These are phyloP conservation scores for Coemansia sp. DNA, from an alignment of 192 early-diverging fungal genomes.

Conservation along the genomic window DNA sequence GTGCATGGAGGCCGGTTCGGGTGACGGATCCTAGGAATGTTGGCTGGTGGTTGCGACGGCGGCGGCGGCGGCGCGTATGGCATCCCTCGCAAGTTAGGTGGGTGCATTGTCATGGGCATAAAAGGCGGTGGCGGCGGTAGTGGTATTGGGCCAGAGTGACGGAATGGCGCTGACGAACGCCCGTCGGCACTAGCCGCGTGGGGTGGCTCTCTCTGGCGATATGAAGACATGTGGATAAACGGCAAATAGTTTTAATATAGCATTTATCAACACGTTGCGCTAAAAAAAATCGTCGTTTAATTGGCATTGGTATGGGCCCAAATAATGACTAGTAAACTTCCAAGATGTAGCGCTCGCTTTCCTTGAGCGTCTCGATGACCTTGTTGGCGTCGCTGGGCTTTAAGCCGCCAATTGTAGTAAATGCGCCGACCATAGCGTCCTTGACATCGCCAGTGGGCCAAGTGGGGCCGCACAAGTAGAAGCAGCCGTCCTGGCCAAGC, in stretches of 20 bases:
- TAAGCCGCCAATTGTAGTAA: slow-evolving; percentile 62
- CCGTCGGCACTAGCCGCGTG: not conserved
- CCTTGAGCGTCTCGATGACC: slow-evolving; percentile 87
- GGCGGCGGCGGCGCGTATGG: not conserved
- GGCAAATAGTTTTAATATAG: not conserved
- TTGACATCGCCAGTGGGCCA: slow-evolving; percentile 95
- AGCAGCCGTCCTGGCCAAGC: slow-evolving; percentile 75
- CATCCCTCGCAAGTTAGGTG: slow-evolving; percentile 1
- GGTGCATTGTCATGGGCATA: slow-evolving; percentile 10
- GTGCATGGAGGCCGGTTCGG: slow-evolving; percentile 65
- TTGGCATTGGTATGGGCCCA: not conserved
- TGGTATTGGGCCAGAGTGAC: not conserved
- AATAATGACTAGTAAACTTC: slow-evolving; percentile 72
- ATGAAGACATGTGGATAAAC: not conserved
- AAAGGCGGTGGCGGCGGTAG: slow-evolving; percentile 6
- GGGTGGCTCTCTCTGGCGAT: not conserved
- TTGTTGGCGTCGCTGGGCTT: slow-evolving; percentile 63
- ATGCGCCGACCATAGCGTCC: slow-evolving; percentile 83
- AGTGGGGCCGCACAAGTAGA: slow-evolving; percentile 97
- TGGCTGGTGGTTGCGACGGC: not conserved
- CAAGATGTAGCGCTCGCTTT: slow-evolving; percentile 87
- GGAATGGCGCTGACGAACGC: not conserved
- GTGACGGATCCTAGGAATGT: slow-evolving; percentile 39
- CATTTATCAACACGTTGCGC: not conserved
- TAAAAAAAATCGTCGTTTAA: not conserved